Percentiles rank a stretch among this genome's conserved stretches.
These are phyloP conservation scores for Aschersonia sp. DNA, from an alignment of 2,329 filamentous ascomycete genomes.

Conservation along the genomic window DNA sequence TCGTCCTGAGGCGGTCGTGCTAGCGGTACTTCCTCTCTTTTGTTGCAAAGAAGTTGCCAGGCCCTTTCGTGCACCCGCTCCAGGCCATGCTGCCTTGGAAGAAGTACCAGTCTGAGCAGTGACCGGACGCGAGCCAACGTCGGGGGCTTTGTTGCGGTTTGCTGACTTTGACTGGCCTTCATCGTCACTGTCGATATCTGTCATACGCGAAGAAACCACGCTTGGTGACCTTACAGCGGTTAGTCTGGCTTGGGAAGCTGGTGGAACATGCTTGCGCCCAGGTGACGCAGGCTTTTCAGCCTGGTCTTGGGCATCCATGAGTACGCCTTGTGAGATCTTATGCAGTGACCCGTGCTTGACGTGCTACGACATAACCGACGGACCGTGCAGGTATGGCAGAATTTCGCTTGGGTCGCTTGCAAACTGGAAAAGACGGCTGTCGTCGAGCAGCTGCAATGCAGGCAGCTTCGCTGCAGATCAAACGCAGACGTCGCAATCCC, in stretches of 20 bases:
- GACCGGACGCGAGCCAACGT: constrained; percentile 34
- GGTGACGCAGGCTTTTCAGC: constrained; percentile 21
- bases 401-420: background rate
- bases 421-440: background rate
- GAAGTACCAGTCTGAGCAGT: constrained; percentile 36
- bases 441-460: background rate
- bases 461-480: background rate
- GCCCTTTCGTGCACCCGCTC: constrained; percentile 41
- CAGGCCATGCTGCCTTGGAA: constrained; percentile 31
- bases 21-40: constrained; percentile 27
- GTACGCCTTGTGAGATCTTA: background rate
- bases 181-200: constrained; percentile 45
- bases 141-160: constrained; percentile 22
- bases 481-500: background rate
- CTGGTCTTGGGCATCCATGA: constrained; percentile 23
- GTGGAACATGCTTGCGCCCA: constrained; percentile 23
- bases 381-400: background rate
- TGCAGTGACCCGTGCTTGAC: background rate
- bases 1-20: constrained; percentile 33
- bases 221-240: constrained; percentile 39
- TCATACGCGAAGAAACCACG: constrained; percentile 60
- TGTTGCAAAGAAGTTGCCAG: constrained; percentile 25
- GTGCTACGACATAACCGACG: constrained; percentile 7
- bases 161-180: constrained; percentile 25
- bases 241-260: constrained; percentile 15